These are phyloP conservation scores for Linnemannia exigua DNA, from an alignment of 192 early-diverging fungal genomes.

Conservation along the genomic window DNA sequence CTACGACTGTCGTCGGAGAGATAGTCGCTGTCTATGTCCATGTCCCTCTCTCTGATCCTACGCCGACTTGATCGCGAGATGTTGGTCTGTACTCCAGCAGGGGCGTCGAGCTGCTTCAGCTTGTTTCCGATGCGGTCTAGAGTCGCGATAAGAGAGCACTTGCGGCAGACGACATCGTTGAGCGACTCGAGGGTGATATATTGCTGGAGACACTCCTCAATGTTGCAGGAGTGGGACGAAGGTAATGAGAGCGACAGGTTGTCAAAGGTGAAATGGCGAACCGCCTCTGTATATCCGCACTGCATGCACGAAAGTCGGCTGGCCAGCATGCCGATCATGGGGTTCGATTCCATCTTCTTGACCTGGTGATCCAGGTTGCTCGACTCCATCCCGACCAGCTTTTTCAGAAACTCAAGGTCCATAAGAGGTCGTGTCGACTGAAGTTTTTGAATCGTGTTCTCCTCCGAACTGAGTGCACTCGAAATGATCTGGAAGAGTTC, in stretches of 20 bases:
- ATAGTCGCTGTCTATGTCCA: background rate
- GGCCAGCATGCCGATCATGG: conserved; percentile 84
- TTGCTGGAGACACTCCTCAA: conserved; percentile 67
- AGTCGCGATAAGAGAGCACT: conserved; percentile 72
- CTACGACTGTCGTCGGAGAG: background rate
- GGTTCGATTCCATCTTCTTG: conserved; percentile 61
- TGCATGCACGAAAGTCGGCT: conserved; percentile 81
- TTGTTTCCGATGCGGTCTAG: conserved; percentile 48
- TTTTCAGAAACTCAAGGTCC: conserved; percentile 35
- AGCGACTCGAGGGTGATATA: conserved; percentile 75
- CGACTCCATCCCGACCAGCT: conserved; percentile 14
- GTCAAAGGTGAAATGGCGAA: conserved; percentile 87
- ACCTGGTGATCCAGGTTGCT: conserved; percentile 12
- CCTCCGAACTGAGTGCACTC: conserved; percentile 77
- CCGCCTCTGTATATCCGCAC: conserved; percentile 84
- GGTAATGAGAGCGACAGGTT: conserved; percentile 83
- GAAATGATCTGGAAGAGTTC: conserved; percentile 89
- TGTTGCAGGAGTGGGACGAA: conserved; percentile 55
- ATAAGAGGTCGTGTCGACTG: conserved; percentile 33
- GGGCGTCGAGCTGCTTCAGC: conserved; percentile 40
- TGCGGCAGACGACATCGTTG: conserved; percentile 74
- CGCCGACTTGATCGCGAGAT: background rate
- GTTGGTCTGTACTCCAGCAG: background rate
- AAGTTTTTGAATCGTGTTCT: conserved; percentile 29
- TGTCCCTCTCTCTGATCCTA: background rate